A percentile compares a stretch with the other conserved stretches of the same genome.
These are phyloP conservation scores for Stentor coeruleus DNA, from an alignment of 73 alveolate species.

Conservation along the genomic window DNA sequence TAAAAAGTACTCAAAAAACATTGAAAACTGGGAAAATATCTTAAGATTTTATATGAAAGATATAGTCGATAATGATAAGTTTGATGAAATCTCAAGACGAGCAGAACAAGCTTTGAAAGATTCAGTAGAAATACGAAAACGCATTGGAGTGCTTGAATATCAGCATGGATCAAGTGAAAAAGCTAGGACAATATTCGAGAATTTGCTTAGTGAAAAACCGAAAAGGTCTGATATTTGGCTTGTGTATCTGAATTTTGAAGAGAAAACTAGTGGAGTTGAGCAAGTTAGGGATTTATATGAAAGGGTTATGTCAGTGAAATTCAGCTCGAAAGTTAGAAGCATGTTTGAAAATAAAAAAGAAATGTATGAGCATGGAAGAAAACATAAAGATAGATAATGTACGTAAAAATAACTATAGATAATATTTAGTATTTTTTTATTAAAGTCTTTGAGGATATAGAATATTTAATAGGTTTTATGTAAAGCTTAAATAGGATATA, in stretches of 20 bases:
- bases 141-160: background rate
- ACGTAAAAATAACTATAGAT: no score
- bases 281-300: slow-evolving; percentile 1
- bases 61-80: background rate
- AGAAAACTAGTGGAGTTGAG: background rate
- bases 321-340: no score
- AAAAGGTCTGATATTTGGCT: slow-evolving; percentile 7
- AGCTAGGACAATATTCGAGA: slow-evolving; percentile 14
- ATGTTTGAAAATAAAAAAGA: no score
- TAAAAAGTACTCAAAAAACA: background rate
- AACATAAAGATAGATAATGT: no score
- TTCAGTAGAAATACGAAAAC: background rate
- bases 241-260: background rate
- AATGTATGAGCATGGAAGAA: no score
- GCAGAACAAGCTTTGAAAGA: background rate
- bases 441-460: no score
- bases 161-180: background rate
- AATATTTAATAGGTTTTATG: no score
- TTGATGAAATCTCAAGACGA: background rate
- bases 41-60: background rate
- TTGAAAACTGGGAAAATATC: background rate
- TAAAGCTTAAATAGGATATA: no score
- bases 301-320: background rate
- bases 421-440: no score
- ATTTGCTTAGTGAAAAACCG: background rate